Evolutionary conservation across 2,329 filamentous ascomycete genomes (phyloP).

Genomic region (Epichloe brachyelytri): DNA sequence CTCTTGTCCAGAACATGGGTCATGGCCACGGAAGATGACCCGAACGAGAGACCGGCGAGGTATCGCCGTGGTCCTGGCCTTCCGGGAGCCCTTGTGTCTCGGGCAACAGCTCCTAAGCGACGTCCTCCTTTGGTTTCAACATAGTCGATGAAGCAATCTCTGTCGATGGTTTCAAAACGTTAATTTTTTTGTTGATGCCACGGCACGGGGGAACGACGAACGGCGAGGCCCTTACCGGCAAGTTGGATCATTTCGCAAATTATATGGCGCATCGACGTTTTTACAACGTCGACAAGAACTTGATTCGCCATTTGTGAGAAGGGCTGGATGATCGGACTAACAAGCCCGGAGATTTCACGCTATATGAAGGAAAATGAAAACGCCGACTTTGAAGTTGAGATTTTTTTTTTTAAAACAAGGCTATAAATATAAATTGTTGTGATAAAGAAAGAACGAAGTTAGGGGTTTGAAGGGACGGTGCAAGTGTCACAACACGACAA

Average conservation of each 20-base stretch:
- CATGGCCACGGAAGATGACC: constrained; percentile 65
- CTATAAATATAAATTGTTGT: too few relatives aligned
- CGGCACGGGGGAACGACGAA: too few relatives aligned
- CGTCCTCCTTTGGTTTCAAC: constrained; percentile 68
- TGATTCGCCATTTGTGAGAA: neutral
- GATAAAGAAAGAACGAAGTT: too few relatives aligned
- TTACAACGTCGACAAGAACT: constrained; percentile 21
- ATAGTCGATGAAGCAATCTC: constrained; percentile 65
- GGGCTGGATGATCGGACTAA: neutral
- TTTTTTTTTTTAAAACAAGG: too few relatives aligned
- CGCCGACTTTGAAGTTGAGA: too few relatives aligned
- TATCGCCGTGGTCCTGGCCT: constrained; percentile 32
- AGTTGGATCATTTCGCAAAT: constrained; percentile 19
- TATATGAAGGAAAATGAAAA: too few relatives aligned
- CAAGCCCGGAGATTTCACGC: neutral
- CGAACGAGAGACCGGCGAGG: constrained; percentile 71
- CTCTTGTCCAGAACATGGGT: constrained; percentile 64
- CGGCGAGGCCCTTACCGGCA: constrained; percentile 15
- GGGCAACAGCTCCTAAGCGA: constrained; percentile 43
- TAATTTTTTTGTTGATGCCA: neutral
- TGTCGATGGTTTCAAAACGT: constrained; percentile 7
- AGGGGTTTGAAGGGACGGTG: too few relatives aligned
- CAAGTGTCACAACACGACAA: too few relatives aligned
- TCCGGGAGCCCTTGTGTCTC: constrained; percentile 28
- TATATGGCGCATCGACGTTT: constrained; percentile 15